phyloP scores from a whole-genome alignment of 2,329 filamentous ascomycete genomes.

The Aspergillus aculeatinus region DNA sequence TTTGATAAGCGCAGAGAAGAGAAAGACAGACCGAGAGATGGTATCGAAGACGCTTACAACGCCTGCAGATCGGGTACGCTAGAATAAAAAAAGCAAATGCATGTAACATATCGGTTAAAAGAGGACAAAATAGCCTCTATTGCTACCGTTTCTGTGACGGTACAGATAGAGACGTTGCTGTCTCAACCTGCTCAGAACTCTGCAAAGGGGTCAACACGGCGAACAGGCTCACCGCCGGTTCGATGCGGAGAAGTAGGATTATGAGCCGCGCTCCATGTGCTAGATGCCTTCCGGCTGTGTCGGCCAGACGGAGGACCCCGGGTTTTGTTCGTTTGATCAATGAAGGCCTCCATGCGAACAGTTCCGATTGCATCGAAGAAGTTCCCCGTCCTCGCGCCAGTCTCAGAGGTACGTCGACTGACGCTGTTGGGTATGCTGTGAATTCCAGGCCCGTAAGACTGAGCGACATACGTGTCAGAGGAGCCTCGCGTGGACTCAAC shows the following conservation, averaged over 20 bases:
- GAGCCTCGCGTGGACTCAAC: slow-evolving; percentile 47
- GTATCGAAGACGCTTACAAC: background rate
- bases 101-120: background rate
- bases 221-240: slow-evolving; percentile 36
- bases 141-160: background rate
- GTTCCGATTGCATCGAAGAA: slow-evolving; percentile 90
- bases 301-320: slow-evolving; percentile 18
- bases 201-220: slow-evolving; percentile 47
- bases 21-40: background rate
- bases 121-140: background rate
- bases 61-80: background rate
- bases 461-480: slow-evolving; percentile 55
- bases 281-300: slow-evolving; percentile 33
- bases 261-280: slow-evolving; percentile 33
- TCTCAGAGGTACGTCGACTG: slow-evolving; percentile 54
- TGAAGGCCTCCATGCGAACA: slow-evolving; percentile 96
- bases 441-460: slow-evolving; percentile 27
- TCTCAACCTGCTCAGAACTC: slow-evolving; percentile 38
- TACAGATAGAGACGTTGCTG: background rate
- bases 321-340: slow-evolving; percentile 53
- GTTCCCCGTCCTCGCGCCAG: slow-evolving; percentile 50
- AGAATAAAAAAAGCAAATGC: background rate
- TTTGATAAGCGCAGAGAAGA: too few species aligned
- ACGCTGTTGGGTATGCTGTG: slow-evolving; percentile 42
- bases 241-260: slow-evolving; percentile 38